These are phyloP conservation scores for Zanthoxylum bungeanum DNA, from an alignment of 345 rosid species.

Conservation along the genomic window DNA sequence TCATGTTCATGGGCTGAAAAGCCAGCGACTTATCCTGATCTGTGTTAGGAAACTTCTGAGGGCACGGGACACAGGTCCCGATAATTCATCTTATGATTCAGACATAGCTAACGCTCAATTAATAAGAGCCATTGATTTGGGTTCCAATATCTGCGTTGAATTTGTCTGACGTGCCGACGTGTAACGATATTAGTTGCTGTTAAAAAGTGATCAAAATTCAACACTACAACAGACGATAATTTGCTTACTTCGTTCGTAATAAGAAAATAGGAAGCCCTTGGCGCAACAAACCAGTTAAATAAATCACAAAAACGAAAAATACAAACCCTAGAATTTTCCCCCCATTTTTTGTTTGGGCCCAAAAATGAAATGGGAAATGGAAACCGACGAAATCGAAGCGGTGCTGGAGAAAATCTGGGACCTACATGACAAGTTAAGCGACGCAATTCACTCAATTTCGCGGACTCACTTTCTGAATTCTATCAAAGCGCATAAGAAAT, in stretches of 20 bases:
- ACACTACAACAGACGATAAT: neutral
- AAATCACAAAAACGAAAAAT: neutral
- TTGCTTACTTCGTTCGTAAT: neutral
- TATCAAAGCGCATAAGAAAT: slow-evolving; percentile 32
- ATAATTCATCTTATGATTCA: too few relatives aligned
- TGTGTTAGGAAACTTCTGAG: too few relatives aligned
- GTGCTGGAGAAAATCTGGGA: slow-evolving; percentile 94
- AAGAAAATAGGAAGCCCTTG: neutral
- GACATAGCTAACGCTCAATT: too few relatives aligned
- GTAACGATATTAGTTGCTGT: neutral
- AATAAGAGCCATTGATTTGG: neutral
- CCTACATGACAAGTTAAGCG: slow-evolving; percentile 94
- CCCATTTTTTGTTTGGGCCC: slow-evolving; percentile 2
- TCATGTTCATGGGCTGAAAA: too few relatives aligned
- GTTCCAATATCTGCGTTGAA: neutral
- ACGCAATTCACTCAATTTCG: slow-evolving; percentile 84
- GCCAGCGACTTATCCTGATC: too few relatives aligned
- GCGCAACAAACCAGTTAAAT: neutral
- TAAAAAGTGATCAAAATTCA: neutral
- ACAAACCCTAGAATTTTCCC: slow-evolving; percentile 20
- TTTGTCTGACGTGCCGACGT: neutral
- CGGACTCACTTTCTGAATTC: slow-evolving; percentile 78
- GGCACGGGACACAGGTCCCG: too few relatives aligned
- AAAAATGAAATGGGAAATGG: slow-evolving; percentile 81
- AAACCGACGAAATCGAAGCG: slow-evolving; percentile 81